These are phyloP conservation scores for Pneumocystis jirovecii DNA, from an alignment of 1,139 yeast genomes.

Conservation along the genomic window DNA sequence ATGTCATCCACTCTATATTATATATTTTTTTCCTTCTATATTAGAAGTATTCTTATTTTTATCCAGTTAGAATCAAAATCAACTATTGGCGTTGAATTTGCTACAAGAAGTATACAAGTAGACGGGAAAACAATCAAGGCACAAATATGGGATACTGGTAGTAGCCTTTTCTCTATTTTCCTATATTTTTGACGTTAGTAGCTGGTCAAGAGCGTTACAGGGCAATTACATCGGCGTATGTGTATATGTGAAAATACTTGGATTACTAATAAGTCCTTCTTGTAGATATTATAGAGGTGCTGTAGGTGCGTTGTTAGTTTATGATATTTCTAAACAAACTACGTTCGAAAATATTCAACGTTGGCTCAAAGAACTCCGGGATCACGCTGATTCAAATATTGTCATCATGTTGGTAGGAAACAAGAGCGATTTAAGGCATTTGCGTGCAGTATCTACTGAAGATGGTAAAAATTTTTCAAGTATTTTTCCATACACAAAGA, in stretches of 20 bases:
- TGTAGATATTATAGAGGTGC: conserved; percentile 92
- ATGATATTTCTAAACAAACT: conserved; percentile 87
- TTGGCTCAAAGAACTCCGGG: conserved; percentile 91
- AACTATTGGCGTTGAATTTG: conserved; percentile 96
- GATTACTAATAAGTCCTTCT: neutral
- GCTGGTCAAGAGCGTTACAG: conserved; percentile 46
- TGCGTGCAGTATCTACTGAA: conserved; percentile 94
- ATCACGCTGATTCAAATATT: conserved; percentile 93
- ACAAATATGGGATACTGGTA: conserved; percentile 99
- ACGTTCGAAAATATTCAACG: conserved; percentile 85
- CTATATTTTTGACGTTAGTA: neutral
- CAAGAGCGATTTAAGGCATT: conserved; percentile 87
- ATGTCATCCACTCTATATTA: neutral
- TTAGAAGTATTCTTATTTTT: neutral
- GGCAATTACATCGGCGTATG: conserved; percentile 68
- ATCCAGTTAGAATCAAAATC: conserved; percentile 74
- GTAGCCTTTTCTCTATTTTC: conserved; percentile 29
- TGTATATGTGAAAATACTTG: neutral
- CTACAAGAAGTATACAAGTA: conserved; percentile 85
- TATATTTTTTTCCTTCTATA: neutral
- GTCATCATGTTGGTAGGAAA: conserved; percentile 94
- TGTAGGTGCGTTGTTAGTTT: conserved; percentile 89
- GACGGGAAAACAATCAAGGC: conserved; percentile 94
- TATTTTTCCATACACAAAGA: neutral
- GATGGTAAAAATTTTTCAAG: conserved; percentile 89